phyloP scores from a whole-genome alignment of 345 rosid genomes.

The Xanthoceras sorbifolium region DNA sequence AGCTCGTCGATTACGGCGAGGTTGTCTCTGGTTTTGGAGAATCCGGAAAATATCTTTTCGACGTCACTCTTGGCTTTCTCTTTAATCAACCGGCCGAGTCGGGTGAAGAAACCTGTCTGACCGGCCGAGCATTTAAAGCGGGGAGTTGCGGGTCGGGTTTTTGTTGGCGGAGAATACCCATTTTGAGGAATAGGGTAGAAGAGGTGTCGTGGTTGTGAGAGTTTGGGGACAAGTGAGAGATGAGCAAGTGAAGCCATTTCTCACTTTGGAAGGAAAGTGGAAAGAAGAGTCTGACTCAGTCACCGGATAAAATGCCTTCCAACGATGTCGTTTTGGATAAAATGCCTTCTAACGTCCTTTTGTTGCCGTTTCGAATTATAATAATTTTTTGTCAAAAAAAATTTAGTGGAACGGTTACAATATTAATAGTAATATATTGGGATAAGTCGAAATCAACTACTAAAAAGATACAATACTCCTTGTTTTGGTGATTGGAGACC shows the following conservation, averaged over 20 bases:
- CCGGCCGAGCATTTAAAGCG: constrained; percentile 66
- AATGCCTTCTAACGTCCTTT: too few relatives aligned
- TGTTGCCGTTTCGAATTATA: too few relatives aligned
- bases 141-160: constrained; percentile 18
- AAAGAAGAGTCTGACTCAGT: background rate
- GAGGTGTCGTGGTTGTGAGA: constrained; percentile 25
- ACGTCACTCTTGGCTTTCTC: constrained; percentile 95
- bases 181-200: constrained; percentile 23
- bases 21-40: constrained; percentile 89
- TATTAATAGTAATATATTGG: too few relatives aligned
- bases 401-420: too few relatives aligned
- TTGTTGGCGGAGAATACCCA: constrained; percentile 4
- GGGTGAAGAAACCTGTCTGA: constrained; percentile 87
- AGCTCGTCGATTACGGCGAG: constrained; percentile 94
- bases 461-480: too few relatives aligned
- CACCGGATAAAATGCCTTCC: background rate
- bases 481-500: too few relatives aligned
- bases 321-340: constrained; percentile 1
- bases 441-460: too few relatives aligned
- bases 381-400: too few relatives aligned
- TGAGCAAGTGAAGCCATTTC: constrained; percentile 57
- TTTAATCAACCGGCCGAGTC: constrained; percentile 82
- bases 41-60: constrained; percentile 86
- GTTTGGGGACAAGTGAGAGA: constrained; percentile 52
- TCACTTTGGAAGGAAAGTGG: background rate